A percentile compares a stretch with the other conserved stretches of the same genome.
Conservation (phyloP, 306 rosid genomes). For the Casuarina equisetifolia region DNA sequence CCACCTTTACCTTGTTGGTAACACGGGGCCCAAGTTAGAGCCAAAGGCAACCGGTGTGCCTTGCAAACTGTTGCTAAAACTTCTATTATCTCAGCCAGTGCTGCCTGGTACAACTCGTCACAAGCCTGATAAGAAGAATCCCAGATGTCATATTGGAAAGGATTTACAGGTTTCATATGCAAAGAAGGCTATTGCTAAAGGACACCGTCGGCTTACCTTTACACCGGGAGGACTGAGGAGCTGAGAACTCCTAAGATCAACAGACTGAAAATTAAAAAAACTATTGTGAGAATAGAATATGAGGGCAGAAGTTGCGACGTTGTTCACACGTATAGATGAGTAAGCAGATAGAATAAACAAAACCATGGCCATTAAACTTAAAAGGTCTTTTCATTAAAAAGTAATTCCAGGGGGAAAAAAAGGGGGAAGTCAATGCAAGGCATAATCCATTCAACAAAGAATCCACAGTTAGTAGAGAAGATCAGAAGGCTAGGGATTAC, state of each 20-base stretch:
- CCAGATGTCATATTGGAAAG: background rate
- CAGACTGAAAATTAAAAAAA: conserved; percentile 40
- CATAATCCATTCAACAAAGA: background rate
- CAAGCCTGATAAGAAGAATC: conserved; percentile 25
- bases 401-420: background rate
- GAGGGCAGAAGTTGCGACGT: background rate
- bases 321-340: background rate
- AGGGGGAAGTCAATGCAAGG: background rate
- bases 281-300: background rate
- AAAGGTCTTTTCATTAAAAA: background rate
- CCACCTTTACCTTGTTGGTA: conserved; percentile 44
- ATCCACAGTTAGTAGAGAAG: background rate
- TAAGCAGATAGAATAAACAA: background rate
- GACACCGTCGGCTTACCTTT: conserved; percentile 28
- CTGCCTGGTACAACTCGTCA: conserved; percentile 54
- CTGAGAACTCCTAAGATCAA: conserved; percentile 49
- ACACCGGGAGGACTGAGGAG: conserved; percentile 35
- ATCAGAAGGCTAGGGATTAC: background rate
- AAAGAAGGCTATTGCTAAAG: no score
- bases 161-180: background rate
- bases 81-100: conserved; percentile 50
- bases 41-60: conserved; percentile 53
- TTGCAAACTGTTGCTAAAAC: conserved; percentile 50
- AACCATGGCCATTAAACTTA: background rate
- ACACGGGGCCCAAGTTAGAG: conserved; percentile 63